Evolutionary conservation across 2,329 filamentous ascomycete genomes (phyloP).

Genomic region (Fusarium sp.): DNA sequence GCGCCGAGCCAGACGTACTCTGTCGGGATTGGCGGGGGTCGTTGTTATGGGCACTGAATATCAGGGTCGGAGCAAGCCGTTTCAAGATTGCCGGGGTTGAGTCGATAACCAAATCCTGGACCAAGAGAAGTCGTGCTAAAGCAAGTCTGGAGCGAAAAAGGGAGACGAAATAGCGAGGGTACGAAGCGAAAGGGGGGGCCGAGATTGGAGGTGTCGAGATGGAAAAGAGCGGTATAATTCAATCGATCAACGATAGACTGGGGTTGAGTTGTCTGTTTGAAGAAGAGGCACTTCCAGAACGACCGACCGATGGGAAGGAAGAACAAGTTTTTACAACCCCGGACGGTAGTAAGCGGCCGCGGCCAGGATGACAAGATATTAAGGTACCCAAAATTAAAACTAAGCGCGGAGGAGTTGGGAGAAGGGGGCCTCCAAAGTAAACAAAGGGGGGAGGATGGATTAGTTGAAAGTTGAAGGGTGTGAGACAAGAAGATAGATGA

Average conservation of each 20-base stretch:
- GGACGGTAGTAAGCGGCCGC: constrained; percentile 21
- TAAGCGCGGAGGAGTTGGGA: constrained; percentile 26
- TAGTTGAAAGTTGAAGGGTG: constrained; percentile 25
- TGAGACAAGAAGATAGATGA: constrained; percentile 15
- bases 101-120: constrained; percentile 37
- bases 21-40: constrained; percentile 26
- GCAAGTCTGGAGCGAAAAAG: constrained; percentile 41
- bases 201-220: constrained; percentile 16
- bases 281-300: constrained; percentile 18
- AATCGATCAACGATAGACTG: constrained; percentile 45
- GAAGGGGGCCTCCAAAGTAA: constrained; percentile 30
- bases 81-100: constrained; percentile 44
- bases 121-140: constrained; percentile 35
- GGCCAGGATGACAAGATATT: constrained; percentile 37
- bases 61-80: constrained; percentile 41
- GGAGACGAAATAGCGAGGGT: constrained; percentile 39
- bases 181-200: constrained; percentile 30
- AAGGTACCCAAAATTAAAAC: constrained; percentile 29
- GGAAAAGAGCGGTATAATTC: constrained; percentile 18
- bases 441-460: constrained; percentile 9
- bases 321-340: constrained; percentile 38
- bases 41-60: constrained; percentile 42
- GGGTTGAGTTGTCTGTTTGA: constrained; percentile 17
- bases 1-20: constrained; percentile 24
- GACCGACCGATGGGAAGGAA: constrained; percentile 30